Evolutionary conservation across 2,329 filamentous ascomycete genomes (phyloP), one percentile per base, ranked within the genome.

Genomic region (Ceratocystiopsis minuta): DNA sequence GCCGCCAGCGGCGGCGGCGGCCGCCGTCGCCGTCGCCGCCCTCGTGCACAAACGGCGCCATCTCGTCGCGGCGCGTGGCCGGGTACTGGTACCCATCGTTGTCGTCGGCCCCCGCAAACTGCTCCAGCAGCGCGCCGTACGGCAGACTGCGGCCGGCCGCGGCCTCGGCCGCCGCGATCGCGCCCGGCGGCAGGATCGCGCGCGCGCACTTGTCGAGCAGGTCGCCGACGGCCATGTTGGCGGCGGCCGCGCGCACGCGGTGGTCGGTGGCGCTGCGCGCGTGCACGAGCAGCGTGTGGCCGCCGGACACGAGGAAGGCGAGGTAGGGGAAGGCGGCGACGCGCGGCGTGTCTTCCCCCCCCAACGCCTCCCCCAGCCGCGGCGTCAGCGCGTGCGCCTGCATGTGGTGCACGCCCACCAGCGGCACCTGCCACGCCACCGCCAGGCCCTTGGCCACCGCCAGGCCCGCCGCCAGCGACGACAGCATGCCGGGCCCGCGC

Each of bases 401-500:
- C 90, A 98, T 96, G 59, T 98, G 90, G 57, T 98, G 82, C 1
- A 95, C 82, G 1, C 77, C 90, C 1, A 96, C 58, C 31, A 96
- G 63, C 3, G 88, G 87, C 34, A 86, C 70, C 48, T 76, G 70
- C 83, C 83, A 93, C 34, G 84, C 86, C 16, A 82, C 66, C 0
- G 87, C 76, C 16, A 96, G 68, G 0, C 86, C 90, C 59, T 96
- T 96, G 16, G 85, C 90, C 17, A 77, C 78, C 54, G 85, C 78
- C 12, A 96, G 58, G 0, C 90, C 90, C 15, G 79, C 75, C 16
- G 75, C 70, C 28, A 98, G 67, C 52, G 83, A 85, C 6, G 79
- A 70, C 28, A 72, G 64, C 82, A 95, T 94, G 16, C 90, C 90
- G 0, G 90, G 90, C 0, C 90, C 90, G 43, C 88, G 72, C 7